Base-by-base conservation (phyloP, 495 filamentous ascomycete species). In the Thozetella sp. region DNA sequence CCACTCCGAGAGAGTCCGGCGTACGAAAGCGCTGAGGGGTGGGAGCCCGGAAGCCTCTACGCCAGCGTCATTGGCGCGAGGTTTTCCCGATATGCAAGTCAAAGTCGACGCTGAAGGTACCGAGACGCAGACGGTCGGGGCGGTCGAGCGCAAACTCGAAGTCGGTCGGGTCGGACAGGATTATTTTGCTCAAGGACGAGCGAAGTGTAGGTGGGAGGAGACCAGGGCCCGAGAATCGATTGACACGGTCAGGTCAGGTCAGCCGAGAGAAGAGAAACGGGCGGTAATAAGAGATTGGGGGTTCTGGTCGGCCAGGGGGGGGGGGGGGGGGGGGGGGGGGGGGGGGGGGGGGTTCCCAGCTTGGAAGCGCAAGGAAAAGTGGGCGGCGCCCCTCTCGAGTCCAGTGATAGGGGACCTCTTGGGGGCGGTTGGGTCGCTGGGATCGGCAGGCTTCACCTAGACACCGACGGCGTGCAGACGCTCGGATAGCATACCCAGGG, bases 231-330 rank as follows among this genome's bases (percentile, higher is more conserved):
- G 20, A 20, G 20, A 48, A n/a, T 13, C 11, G 20, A 15, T 11
- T 48, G 43, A n/a, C n/a, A 48, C 43, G 3, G 10, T 20, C 43
- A 19, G n/a, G n/a, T n/a, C n/a, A n/a, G n/a, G n/a, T n/a, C n/a
- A n/a, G n/a, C n/a, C n/a, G n/a, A n/a, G n/a, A n/a, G 43, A 20
- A 48, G 43, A 48, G 43, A 48, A 19, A n/a, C 43, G 43, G 43
- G 43, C n/a, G 12, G 43, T 48, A 48, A 48, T 48, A 48, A 48
- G 43, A 48, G 43, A 48, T 48, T 48, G 43, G 43, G 30, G 30
- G 30, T 6, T 10, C 20, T 10, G 43, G 12, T 20, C 43, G 43
- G 43, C 43, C 12, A 10, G 15, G 11, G n/a, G 43, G 43, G 12
- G 6, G 9, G 43, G 20, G 6, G 15, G 30, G 30, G 30, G 43